A percentile compares a stretch with the other conserved stretches of the same genome.
These are phyloP conservation scores for Fraxinus greggii DNA, from an alignment of 305 asterid species.

Conservation along the genomic window DNA sequence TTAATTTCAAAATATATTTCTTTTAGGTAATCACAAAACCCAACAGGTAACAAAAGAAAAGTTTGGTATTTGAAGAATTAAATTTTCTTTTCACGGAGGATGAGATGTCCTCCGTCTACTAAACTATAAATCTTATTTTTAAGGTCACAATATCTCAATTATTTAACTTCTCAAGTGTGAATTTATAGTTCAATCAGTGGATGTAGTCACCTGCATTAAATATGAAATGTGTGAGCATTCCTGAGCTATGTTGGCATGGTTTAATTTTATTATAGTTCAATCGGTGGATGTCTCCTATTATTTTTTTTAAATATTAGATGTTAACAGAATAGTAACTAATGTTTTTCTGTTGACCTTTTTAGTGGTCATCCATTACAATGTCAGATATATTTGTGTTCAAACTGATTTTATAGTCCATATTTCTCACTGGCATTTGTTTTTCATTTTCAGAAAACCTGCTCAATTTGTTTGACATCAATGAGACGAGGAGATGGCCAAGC, in stretches of 20 bases:
- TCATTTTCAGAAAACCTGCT: constrained; percentile 60
- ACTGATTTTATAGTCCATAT: background rate
- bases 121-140: background rate
- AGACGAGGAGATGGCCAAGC: constrained; percentile 83
- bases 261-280: background rate
- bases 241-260: background rate
- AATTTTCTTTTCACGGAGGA: background rate
- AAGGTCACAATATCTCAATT: background rate
- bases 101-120: background rate
- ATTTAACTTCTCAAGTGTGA: background rate
- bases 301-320: background rate
- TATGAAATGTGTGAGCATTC: background rate
- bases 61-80: background rate
- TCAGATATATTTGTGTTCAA: background rate
- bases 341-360: background rate
- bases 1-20: background rate
- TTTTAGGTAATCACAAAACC: too few relatives aligned
- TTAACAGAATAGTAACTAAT: background rate
- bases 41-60: background rate
- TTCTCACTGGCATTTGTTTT: constrained; percentile 19
- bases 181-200: background rate
- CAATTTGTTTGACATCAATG: constrained; percentile 81
- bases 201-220: background rate
- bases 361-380: background rate
- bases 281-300: too few relatives aligned